Conservation (phyloP, 2,329 filamentous ascomycete genomes). For the Aplosporella prunicola region DNA sequence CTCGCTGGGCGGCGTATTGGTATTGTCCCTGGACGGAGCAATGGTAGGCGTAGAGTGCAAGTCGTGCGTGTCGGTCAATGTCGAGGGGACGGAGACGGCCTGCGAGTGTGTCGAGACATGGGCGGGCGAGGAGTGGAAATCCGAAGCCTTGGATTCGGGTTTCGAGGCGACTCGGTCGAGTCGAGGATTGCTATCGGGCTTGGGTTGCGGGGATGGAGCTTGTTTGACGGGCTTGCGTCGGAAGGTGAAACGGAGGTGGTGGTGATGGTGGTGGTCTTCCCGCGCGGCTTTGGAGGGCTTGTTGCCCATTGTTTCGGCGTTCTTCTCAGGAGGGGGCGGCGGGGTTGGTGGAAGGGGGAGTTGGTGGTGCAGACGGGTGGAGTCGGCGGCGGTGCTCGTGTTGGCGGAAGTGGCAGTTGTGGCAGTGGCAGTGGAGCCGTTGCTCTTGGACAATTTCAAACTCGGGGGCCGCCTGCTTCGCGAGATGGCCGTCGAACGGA, state of each 20-base stretch:
- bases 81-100: neutral
- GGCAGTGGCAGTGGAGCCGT: constrained; percentile 30
- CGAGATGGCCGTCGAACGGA: no score
- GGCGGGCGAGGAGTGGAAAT: neutral
- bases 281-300: constrained; percentile 16
- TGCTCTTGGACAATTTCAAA: constrained; percentile 25
- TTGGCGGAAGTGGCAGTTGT: constrained; percentile 18
- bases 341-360: constrained; percentile 20
- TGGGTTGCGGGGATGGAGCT: neutral
- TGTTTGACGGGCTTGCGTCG: constrained; percentile 10
- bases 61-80: neutral
- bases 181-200: no score
- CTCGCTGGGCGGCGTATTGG: constrained; percentile 8
- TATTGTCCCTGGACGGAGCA: constrained; percentile 4
- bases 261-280: neutral
- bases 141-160: no score
- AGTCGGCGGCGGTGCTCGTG: constrained; percentile 16
- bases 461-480: constrained; percentile 27
- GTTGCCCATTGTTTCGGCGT: constrained; percentile 15
- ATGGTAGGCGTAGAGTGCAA: no score
- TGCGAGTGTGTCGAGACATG: constrained; percentile 1
- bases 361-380: constrained; percentile 12
- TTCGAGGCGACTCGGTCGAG: no score
- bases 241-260: constrained; percentile 4
- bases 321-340: constrained; percentile 26